Conservation (phyloP, 2,329 filamentous ascomycete species). For the Leptographium procerum region DNA sequence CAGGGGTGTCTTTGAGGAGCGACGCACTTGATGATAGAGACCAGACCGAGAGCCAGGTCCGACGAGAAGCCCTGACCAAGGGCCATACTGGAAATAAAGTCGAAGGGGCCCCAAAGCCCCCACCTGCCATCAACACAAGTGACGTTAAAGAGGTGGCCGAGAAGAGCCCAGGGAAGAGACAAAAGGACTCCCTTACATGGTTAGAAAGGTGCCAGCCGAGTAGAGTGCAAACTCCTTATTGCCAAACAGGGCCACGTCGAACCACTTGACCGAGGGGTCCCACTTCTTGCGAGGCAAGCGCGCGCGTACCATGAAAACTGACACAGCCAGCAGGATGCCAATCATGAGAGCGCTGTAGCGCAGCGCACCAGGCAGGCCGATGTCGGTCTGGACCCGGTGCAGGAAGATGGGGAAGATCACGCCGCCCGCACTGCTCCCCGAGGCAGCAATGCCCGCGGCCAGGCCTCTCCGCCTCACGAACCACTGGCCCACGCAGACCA, state of each 20-base stretch:
- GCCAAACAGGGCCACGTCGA: neutral
- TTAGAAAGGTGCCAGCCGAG: neutral
- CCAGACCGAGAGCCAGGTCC: neutral
- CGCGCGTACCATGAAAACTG: neutral
- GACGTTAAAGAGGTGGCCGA: too few relatives aligned
- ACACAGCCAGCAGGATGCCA: neutral
- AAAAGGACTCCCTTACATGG: too few relatives aligned
- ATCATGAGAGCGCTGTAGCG: neutral
- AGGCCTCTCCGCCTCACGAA: conserved; percentile 45
- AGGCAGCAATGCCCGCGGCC: conserved; percentile 48
- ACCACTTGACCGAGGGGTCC: neutral
- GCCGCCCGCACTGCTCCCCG: conserved; percentile 46
- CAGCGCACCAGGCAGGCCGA: neutral
- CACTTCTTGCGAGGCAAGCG: neutral
- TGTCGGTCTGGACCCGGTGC: neutral
- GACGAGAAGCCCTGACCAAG: neutral
- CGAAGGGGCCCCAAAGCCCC: neutral
- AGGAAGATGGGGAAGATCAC: conserved; percentile 46
- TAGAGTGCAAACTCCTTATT: neutral
- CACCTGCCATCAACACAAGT: too few relatives aligned
- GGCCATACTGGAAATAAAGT: neutral
- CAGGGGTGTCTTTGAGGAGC: too few relatives aligned
- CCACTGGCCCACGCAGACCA: conserved; percentile 44
- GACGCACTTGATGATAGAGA: neutral
- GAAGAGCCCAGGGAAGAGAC: too few relatives aligned